phyloP scores from a whole-genome alignment of 1,284 basidiomycete species.

The Irpex sp. region DNA sequence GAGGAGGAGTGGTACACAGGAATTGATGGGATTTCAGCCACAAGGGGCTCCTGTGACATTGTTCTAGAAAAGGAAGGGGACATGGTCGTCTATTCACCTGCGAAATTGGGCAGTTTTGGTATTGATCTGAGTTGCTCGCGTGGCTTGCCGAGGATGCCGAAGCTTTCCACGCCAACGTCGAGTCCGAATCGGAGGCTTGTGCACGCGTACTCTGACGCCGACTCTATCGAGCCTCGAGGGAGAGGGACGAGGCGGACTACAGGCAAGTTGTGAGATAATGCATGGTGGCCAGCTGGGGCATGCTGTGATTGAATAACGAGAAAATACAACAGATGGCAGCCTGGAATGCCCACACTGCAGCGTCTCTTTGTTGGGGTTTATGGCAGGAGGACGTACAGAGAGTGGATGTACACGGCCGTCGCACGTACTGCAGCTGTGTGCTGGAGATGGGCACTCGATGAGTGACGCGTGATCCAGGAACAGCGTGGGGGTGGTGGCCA shows the following conservation, averaged over 20 bases:
- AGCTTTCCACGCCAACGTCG: not conserved
- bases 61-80: not conserved
- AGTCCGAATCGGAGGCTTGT: not conserved
- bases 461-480: not conserved
- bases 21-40: not conserved
- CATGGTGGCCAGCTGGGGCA: not conserved
- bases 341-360: no score
- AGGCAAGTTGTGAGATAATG: not conserved
- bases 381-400: not conserved
- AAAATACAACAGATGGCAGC: not conserved
- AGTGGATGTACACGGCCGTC: no score
- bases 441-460: not conserved
- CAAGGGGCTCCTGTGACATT: not conserved
- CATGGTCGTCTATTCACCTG: not conserved
- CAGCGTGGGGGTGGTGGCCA: not conserved
- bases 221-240: not conserved
- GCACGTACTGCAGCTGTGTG: not conserved
- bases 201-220: not conserved
- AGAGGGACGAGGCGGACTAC: not conserved
- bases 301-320: not conserved
- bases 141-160: not conserved
- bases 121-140: not conserved
- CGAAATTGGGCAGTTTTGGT: not conserved
- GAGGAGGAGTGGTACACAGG: not conserved
- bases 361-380: no score